Percentiles rank a stretch among this genome's conserved stretches.
phyloP scores from a whole-genome alignment of 2,329 filamentous ascomycete species.

The Botrytis pseudocinerea region DNA sequence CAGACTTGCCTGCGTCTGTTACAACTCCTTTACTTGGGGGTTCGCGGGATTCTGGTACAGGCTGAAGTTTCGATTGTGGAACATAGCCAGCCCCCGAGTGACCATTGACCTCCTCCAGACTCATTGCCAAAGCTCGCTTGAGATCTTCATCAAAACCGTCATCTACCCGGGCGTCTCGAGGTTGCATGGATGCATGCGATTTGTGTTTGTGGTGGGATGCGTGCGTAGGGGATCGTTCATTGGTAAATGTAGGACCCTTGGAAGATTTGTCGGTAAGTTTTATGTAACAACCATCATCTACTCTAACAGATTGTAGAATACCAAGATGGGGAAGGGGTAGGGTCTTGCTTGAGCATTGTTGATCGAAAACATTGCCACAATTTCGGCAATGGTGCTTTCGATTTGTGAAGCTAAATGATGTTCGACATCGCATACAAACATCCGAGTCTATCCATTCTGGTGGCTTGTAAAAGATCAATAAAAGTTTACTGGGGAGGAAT shows the following conservation, averaged over 20 bases:
- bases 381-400: slow-evolving; percentile 98
- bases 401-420: slow-evolving; percentile 95
- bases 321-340: slow-evolving; percentile 89
- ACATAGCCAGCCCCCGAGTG: slow-evolving; percentile 71
- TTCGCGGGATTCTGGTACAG: slow-evolving; percentile 29
- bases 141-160: slow-evolving; percentile 93
- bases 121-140: slow-evolving; percentile 93
- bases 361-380: slow-evolving; percentile 96
- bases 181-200: slow-evolving; percentile 74
- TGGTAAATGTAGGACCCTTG: slow-evolving; percentile 43
- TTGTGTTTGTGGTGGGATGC: slow-evolving; percentile 62
- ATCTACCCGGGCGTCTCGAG: slow-evolving; percentile 82
- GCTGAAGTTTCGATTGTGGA: slow-evolving; percentile 57
- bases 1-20: slow-evolving; percentile 49
- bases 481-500: not conserved
- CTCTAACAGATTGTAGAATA: slow-evolving; percentile 85
- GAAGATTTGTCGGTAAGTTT: slow-evolving; percentile 79
- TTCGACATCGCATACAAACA: slow-evolving; percentile 97
- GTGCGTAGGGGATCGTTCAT: slow-evolving; percentile 49
- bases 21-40: slow-evolving; percentile 38
- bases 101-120: slow-evolving; percentile 84
- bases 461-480: slow-evolving; percentile 55
- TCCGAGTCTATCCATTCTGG: slow-evolving; percentile 98
- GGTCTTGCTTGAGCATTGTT: slow-evolving; percentile 87
- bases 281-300: slow-evolving; percentile 93